These are phyloP conservation scores for Nannizziopsis barbatae DNA, from an alignment of 2,329 filamentous ascomycete species.

Conservation along the genomic window DNA sequence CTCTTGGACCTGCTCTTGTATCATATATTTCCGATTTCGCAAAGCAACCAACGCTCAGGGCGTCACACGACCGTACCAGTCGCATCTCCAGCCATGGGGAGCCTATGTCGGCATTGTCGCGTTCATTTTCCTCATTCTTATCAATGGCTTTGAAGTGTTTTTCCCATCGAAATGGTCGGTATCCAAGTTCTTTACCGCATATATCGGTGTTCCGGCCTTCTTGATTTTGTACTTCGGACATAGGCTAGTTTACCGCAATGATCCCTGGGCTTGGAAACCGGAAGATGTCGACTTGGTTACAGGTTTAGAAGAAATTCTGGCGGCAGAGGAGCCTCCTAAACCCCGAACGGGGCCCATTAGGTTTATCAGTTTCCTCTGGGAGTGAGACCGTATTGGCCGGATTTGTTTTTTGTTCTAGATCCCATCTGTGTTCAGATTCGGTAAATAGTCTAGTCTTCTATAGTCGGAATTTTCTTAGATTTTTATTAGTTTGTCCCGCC, in stretches of 20 bases:
- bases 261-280: constrained; percentile 43
- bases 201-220: constrained; percentile 56
- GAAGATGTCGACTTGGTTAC: constrained; percentile 45
- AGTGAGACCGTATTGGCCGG: constrained; percentile 5
- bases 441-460: too few relatives aligned
- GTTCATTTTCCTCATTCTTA: constrained; percentile 51
- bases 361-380: constrained; percentile 14
- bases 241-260: constrained; percentile 35
- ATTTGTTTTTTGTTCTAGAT: neutral
- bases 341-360: constrained; percentile 16
- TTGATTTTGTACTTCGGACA: constrained; percentile 44
- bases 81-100: constrained; percentile 52
- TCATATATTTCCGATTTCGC: constrained; percentile 50
- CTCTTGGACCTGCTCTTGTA: constrained; percentile 55
- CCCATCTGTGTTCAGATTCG: too few relatives aligned
- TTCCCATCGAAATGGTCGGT: constrained; percentile 54
- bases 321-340: constrained; percentile 31
- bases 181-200: constrained; percentile 53
- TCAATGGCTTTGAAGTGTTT: constrained; percentile 68
- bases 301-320: constrained; percentile 43
- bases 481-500: too few relatives aligned
- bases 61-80: constrained; percentile 44
- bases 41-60: constrained; percentile 39
- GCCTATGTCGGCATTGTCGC: constrained; percentile 48
- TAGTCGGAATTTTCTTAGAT: too few relatives aligned